Evolutionary conservation across 306 rosid genomes (phyloP), one percentile per base, ranked within the genome.

Genomic region (Benincasa hispida): DNA sequence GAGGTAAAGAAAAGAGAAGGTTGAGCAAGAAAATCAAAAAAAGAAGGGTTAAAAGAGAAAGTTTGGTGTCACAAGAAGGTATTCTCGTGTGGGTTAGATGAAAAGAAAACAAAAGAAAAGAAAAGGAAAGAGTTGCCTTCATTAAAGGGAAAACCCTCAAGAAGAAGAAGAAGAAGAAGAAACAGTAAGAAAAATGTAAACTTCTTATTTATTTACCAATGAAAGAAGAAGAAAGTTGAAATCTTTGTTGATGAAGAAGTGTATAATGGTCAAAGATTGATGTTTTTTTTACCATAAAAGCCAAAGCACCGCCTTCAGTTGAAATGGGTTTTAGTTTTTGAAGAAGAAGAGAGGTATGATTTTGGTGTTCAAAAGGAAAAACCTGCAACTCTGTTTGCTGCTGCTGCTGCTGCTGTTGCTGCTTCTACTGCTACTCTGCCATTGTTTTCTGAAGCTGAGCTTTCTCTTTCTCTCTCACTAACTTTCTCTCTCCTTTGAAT

Each of bases 21-120:
- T 32, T 32, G 35, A 32, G 35, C 35, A 32, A 32, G 5, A 32
- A 32, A 32, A 32, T 3, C 4, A 32, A 4, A 32, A 32, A 4
- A 39, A 41, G 35, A 45, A 60, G 48, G 70, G 82, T 50, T 48
- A 47, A 76, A 48, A 39, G 35, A 74, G 86, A 85, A 80, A 87
- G 87, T 83, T 67, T 63, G 66, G 87, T 80, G 85, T 80, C 76
- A 82, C 86, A 88, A 87, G 88, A 75, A 76, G 84, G 96, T 82
- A 85, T 87, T 94, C 93, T 47, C 92, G 98, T 92, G 96, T 81
- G 91, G 88, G 84, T 84, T 84, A 72, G 91, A 87, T 81, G 83
- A 89, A 85, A 88, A 81, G 66, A 25, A 56, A 2, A 77, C 25
- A 47, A 14, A 34, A 34, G 2, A 25, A 56, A 2, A 77, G 45